A percentile compares a stretch with the other conserved stretches of the same genome.
These are phyloP conservation scores for Endothia cerciana DNA, from an alignment of 2,329 filamentous ascomycete genomes.

Conservation along the genomic window DNA sequence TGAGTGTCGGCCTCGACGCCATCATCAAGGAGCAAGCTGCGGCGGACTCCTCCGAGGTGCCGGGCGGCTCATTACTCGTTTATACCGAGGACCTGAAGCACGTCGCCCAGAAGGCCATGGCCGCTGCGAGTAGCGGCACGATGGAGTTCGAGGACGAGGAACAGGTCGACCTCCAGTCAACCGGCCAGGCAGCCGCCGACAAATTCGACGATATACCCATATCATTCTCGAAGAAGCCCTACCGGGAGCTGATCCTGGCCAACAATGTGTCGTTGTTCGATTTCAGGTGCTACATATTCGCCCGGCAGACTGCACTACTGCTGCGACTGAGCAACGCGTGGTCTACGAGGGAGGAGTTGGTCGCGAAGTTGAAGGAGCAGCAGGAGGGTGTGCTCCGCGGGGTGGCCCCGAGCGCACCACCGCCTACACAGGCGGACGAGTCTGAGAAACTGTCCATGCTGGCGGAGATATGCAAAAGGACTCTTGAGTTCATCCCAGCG, in stretches of 20 bases:
- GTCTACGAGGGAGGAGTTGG: slow-evolving; percentile 64
- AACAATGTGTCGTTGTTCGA: slow-evolving; percentile 97
- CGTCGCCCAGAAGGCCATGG: slow-evolving; percentile 57
- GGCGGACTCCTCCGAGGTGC: slow-evolving; percentile 62
- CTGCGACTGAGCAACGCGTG: slow-evolving; percentile 79
- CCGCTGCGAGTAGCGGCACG: slow-evolving; percentile 36
- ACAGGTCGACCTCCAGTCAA: slow-evolving; percentile 41
- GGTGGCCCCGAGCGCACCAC: slow-evolving; percentile 56
- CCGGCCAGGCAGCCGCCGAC: slow-evolving; percentile 39
- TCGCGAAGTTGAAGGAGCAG: slow-evolving; percentile 65
- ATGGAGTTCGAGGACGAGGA: slow-evolving; percentile 40
- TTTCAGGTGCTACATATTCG: slow-evolving; percentile 92
- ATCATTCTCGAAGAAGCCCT: slow-evolving; percentile 73
- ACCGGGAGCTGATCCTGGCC: slow-evolving; percentile 87
- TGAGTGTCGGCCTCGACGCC: slow-evolving; percentile 83
- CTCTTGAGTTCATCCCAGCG: slow-evolving; percentile 81
- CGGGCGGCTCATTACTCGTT: slow-evolving; percentile 72
- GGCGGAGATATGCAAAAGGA: slow-evolving; percentile 83
- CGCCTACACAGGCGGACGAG: slow-evolving; percentile 59
- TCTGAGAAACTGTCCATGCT: slow-evolving; percentile 76
- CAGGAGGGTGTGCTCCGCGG: slow-evolving; percentile 62
- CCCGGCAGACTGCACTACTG: slow-evolving; percentile 81
- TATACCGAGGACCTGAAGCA: slow-evolving; percentile 75
- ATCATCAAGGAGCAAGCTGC: slow-evolving; percentile 75
- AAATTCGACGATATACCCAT: slow-evolving; percentile 62